These are phyloP conservation scores for Pseudogymnoascus sp. DNA, from an alignment of 2,329 filamentous ascomycete species.

Conservation along the genomic window DNA sequence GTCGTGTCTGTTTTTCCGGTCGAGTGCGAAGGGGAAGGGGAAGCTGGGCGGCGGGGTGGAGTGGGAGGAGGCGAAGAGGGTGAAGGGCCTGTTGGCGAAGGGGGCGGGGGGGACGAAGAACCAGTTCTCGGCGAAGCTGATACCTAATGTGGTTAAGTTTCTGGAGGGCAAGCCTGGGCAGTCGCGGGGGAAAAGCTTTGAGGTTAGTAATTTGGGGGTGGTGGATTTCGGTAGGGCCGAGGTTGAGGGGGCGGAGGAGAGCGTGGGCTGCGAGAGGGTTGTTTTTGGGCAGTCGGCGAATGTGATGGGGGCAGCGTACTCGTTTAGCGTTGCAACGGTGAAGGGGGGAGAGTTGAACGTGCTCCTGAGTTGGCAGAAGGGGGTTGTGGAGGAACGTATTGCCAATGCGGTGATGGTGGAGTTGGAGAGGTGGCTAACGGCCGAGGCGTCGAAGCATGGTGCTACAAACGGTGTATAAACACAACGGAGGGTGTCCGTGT, in stretches of 20 bases:
- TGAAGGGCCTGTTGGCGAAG: not conserved
- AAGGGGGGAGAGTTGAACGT: constrained; percentile 34
- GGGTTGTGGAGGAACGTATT: constrained; percentile 19
- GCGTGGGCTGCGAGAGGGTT: constrained; percentile 36
- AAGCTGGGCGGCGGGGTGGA: not conserved
- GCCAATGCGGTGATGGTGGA: not conserved
- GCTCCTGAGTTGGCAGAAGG: constrained; percentile 43
- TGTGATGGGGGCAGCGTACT: constrained; percentile 37
- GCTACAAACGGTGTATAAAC: not conserved
- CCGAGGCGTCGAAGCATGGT: not conserved
- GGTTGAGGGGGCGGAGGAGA: constrained; percentile 10
- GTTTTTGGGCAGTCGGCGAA: constrained; percentile 45
- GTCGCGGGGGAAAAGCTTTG: constrained; percentile 39
- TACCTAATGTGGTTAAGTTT: constrained; percentile 38
- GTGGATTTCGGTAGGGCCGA: constrained; percentile 29
- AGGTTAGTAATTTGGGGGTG: constrained; percentile 47
- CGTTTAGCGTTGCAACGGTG: constrained; percentile 42
- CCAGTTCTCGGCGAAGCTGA: constrained; percentile 9
- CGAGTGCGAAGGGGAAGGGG: not conserved
- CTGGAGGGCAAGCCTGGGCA: constrained; percentile 38
- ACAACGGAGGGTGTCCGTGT: not conserved
- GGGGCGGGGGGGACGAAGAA: not conserved
- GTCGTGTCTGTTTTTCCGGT: not conserved
- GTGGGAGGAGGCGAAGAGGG: not conserved
- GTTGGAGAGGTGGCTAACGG: constrained; percentile 3